These are phyloP conservation scores for Pseudognaphalium luteoalbum DNA, from an alignment of 129 eudicot species.

Conservation along the genomic window DNA sequence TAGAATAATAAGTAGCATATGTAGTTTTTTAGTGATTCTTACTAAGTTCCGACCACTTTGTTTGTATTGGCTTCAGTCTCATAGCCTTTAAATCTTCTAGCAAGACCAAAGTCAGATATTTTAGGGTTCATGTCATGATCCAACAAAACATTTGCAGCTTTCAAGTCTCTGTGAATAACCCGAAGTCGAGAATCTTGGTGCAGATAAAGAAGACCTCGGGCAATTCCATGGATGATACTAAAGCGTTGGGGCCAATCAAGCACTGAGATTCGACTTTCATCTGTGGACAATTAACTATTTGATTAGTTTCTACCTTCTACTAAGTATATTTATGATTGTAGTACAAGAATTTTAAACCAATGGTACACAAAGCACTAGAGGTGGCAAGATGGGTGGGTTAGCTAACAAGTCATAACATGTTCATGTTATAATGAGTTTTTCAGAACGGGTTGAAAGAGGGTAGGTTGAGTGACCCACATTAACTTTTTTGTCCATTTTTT, in stretches of 20 bases:
- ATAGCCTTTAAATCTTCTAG: conserved; percentile 26
- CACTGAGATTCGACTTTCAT: not conserved
- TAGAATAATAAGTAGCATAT: not conserved
- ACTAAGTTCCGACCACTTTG: conserved; percentile 33
- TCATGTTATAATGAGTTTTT: not conserved
- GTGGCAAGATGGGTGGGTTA: not conserved
- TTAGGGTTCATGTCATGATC: conserved; percentile 25
- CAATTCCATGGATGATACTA: conserved; percentile 29
- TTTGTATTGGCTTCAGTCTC: conserved; percentile 22
- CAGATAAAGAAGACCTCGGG: conserved; percentile 30
- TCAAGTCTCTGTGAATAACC: conserved; percentile 28
- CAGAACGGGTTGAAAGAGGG: not conserved
- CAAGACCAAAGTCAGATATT: conserved; percentile 29
- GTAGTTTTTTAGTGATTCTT: conserved; percentile 12
- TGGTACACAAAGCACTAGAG: not conserved
- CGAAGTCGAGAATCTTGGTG: conserved; percentile 29
- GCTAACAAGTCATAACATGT: not conserved
- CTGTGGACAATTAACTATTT: conserved; percentile 3
- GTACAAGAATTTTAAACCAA: not conserved
- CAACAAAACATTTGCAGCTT: conserved; percentile 27
- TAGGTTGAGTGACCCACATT: not conserved
- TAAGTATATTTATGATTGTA: not conserved
- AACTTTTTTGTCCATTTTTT: not conserved
- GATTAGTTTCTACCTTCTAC: not conserved
- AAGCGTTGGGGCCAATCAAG: conserved; percentile 31